Evolutionary conservation across 2,329 filamentous ascomycete species (phyloP).

Genomic region (Neonectria ditissima): DNA sequence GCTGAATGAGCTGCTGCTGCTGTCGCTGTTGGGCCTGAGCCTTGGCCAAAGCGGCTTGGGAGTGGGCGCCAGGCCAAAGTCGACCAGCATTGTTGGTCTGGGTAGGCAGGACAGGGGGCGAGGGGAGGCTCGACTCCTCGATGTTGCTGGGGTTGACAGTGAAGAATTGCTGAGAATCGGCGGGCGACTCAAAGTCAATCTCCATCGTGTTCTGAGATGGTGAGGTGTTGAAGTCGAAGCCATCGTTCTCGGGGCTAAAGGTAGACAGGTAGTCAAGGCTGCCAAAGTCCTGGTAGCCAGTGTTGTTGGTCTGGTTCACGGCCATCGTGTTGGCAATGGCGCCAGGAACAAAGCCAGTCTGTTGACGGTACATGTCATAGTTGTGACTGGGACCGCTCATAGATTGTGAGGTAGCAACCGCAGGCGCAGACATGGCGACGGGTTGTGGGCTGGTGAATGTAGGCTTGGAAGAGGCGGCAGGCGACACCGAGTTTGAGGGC

Average conservation of each 20-base stretch:
- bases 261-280: constrained; percentile 65
- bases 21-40: constrained; percentile 77
- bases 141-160: constrained; percentile 80
- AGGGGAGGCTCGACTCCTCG: constrained; percentile 58
- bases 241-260: constrained; percentile 70
- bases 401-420: constrained; percentile 68
- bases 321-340: constrained; percentile 84
- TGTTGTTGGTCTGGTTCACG: constrained; percentile 73
- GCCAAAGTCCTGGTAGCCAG: constrained; percentile 64
- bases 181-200: constrained; percentile 63
- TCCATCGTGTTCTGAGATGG: constrained; percentile 74
- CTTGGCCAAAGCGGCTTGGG: constrained; percentile 84
- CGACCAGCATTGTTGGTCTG: constrained; percentile 73
- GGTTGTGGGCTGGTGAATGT: constrained; percentile 65
- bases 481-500: constrained; percentile 64
- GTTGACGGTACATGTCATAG: constrained; percentile 95
- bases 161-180: constrained; percentile 75
- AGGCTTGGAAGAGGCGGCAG: constrained; percentile 64
- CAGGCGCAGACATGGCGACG: constrained; percentile 66
- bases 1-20: constrained; percentile 69
- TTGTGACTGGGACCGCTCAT: constrained; percentile 90
- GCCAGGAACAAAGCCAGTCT: constrained; percentile 90
- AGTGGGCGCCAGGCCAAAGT: constrained; percentile 94
- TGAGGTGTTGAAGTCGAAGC: constrained; percentile 79
- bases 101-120: constrained; percentile 60